phyloP scores from a whole-genome alignment of 768 basidiomycete species.

The Strobilomyces confusus region DNA sequence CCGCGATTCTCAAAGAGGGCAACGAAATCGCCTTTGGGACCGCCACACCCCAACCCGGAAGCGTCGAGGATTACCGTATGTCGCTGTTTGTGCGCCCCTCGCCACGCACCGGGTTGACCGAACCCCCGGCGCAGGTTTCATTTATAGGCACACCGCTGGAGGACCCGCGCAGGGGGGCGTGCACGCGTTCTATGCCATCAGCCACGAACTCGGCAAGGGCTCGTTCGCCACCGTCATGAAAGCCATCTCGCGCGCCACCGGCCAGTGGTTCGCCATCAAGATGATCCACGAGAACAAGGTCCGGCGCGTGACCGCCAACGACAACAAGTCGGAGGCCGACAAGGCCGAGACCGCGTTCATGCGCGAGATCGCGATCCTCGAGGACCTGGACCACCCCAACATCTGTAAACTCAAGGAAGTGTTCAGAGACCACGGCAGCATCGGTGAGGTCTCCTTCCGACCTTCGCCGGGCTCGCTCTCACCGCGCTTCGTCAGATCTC shows the following conservation, averaged over 20 bases:
- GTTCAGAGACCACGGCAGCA: constrained; percentile 60
- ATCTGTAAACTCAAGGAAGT: constrained; percentile 78
- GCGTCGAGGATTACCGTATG: constrained; percentile 73
- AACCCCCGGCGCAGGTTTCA: constrained; percentile 47
- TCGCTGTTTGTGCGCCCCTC: constrained; percentile 10
- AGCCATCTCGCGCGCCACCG: constrained; percentile 67
- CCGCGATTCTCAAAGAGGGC: constrained; percentile 50
- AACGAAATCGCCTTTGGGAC: constrained; percentile 87
- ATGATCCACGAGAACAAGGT: constrained; percentile 62
- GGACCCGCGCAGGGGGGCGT: constrained; percentile 50
- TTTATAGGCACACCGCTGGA: constrained; percentile 62
- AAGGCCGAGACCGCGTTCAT: constrained; percentile 43
- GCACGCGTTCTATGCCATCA: constrained; percentile 63
- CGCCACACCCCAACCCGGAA: constrained; percentile 40
- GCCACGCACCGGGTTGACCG: neutral
- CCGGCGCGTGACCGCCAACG: constrained; percentile 34
- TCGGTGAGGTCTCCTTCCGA: constrained; percentile 41
- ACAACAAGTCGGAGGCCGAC: constrained; percentile 26
- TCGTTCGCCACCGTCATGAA: constrained; percentile 90
- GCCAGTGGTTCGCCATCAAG: constrained; percentile 82
- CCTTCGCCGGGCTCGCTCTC: constrained; percentile 11
- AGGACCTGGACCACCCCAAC: constrained; percentile 72
- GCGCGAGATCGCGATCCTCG: constrained; percentile 77
- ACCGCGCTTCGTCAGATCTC: constrained; percentile 49
- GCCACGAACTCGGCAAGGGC: constrained; percentile 77